Evolutionary conservation across 176 grass and related monocot genomes (phyloP).

Genomic region (Urochloa ruziziensis): DNA sequence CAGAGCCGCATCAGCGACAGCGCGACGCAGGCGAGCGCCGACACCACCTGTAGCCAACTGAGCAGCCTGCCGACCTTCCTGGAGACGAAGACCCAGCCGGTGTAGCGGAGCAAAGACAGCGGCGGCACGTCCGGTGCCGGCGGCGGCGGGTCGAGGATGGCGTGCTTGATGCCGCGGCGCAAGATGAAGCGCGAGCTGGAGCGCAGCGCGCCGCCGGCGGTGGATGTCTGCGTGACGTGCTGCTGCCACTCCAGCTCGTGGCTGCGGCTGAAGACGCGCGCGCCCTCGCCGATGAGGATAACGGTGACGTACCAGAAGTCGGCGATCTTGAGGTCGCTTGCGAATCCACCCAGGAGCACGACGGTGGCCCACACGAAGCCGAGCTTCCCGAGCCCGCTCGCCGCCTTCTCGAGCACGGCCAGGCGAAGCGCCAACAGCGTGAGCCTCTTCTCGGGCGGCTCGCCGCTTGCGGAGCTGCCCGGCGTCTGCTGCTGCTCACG

Average conservation of each 20-base stretch:
- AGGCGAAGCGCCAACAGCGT: constrained; percentile 59
- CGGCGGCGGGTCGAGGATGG: background rate
- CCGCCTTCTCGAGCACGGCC: constrained; percentile 60
- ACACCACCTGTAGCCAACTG: no score
- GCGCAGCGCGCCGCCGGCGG: constrained; percentile 18
- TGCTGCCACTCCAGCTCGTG: constrained; percentile 96
- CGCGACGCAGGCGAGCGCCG: no score
- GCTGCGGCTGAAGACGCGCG: constrained; percentile 76
- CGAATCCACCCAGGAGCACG: constrained; percentile 64
- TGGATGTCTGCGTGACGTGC: constrained; percentile 51
- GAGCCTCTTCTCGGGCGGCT: constrained; percentile 57
- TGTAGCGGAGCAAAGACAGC: no score
- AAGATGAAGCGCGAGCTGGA: constrained; percentile 45
- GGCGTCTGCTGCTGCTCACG: no score
- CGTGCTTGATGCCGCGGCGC: background rate
- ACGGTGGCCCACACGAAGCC: constrained; percentile 70
- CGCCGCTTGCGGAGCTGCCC: no score
- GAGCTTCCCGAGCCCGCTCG: constrained; percentile 45
- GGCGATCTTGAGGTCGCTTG: background rate
- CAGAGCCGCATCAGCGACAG: no score
- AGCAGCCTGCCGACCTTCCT: no score
- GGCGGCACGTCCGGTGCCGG: no score
- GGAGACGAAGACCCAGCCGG: no score
- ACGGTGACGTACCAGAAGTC: constrained; percentile 77
- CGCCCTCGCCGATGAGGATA: constrained; percentile 66